Percentiles rank a stretch among this genome's conserved stretches.
Evolutionary conservation across 2,329 filamentous ascomycete species (phyloP).

Genomic region (Torrubiella hemipterigena): DNA sequence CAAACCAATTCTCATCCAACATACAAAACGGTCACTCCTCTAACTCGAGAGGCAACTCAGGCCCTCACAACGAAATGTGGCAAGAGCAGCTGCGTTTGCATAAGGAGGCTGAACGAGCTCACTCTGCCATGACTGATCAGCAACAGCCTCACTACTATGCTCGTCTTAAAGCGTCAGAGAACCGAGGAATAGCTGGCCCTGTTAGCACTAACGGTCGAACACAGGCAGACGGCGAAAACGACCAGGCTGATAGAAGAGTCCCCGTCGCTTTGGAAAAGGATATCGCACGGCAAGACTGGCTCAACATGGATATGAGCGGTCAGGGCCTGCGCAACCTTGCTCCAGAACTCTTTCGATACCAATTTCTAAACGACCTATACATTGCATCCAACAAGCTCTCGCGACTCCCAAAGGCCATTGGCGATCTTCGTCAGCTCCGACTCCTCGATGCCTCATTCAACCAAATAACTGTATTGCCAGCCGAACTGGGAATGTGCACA

Average conservation of each 20-base stretch:
- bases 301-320: constrained; percentile 89
- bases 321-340: constrained; percentile 82
- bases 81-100: constrained; percentile 73
- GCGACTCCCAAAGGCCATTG: constrained; percentile 68
- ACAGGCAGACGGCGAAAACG: constrained; percentile 38
- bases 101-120: constrained; percentile 63
- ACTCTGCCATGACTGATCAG: constrained; percentile 57
- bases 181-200: constrained; percentile 51
- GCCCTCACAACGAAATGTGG: constrained; percentile 61
- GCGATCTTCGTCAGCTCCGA: constrained; percentile 67
- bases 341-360: constrained; percentile 70
- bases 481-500: constrained; percentile 94
- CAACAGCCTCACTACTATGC: constrained; percentile 61
- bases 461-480: constrained; percentile 66
- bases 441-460: constrained; percentile 86
- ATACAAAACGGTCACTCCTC: constrained; percentile 46
- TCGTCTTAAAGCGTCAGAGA: constrained; percentile 56
- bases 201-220: constrained; percentile 35
- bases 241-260: constrained; percentile 43
- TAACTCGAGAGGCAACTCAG: constrained; percentile 35
- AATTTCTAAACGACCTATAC: constrained; percentile 83
- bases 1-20: constrained; percentile 45
- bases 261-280: constrained; percentile 56
- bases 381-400: constrained; percentile 87
- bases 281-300: constrained; percentile 71